Percentiles rank a stretch among this genome's conserved stretches.
These are phyloP conservation scores for Oryza australiensis DNA, from an alignment of 176 grass and related monocot species.

Conservation along the genomic window DNA sequence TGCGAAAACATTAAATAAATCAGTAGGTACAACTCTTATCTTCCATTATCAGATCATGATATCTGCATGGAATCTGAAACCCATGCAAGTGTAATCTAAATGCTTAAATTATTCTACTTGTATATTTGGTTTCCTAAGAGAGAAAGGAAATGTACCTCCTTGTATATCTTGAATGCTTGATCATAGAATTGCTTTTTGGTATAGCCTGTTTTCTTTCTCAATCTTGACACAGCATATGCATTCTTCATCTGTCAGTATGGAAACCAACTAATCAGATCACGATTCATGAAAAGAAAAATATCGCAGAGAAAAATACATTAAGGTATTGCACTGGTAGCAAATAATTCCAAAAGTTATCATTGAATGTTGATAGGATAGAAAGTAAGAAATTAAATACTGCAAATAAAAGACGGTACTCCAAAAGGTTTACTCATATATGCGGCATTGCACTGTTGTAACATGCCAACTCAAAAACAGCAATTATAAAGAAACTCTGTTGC, in stretches of 20 bases:
- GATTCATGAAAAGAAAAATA: constrained; percentile 11
- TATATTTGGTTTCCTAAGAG: constrained; percentile 21
- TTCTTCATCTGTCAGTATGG: constrained; percentile 79
- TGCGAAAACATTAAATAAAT: background rate
- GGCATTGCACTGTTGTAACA: constrained; percentile 23
- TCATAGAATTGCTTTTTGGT: constrained; percentile 88
- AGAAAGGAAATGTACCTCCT: constrained; percentile 59
- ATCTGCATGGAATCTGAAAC: constrained; percentile 2
- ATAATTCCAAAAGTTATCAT: background rate
- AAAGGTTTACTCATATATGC: constrained; percentile 5
- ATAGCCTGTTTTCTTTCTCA: constrained; percentile 88
- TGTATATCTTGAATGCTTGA: constrained; percentile 86
- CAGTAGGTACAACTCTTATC: background rate
- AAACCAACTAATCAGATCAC: constrained; percentile 24
- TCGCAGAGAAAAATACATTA: constrained; percentile 17
- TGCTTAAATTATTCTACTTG: background rate
- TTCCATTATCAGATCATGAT: constrained; percentile 15
- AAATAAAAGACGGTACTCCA: background rate
- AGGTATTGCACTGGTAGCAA: constrained; percentile 9
- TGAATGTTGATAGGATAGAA: background rate
- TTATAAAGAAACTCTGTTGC: background rate
- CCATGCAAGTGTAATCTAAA: background rate
- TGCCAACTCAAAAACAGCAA: background rate
- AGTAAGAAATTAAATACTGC: constrained; percentile 8
- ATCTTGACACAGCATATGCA: constrained; percentile 78